phyloP scores from a whole-genome alignment of 352 stramenopile species.

The Hyaloperonospora arabidopsidis region DNA sequence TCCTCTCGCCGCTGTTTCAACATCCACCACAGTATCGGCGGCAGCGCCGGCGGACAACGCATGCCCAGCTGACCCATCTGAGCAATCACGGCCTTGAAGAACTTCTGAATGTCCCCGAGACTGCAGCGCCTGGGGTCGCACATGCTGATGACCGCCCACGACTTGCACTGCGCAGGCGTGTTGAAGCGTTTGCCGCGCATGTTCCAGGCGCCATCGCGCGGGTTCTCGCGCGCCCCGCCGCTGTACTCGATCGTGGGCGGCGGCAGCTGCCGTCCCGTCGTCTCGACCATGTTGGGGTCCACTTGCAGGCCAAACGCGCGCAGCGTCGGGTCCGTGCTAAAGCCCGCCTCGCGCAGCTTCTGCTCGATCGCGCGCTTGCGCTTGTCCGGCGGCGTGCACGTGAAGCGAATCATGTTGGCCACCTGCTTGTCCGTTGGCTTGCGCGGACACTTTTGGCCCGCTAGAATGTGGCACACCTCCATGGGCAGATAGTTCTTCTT shows the following conservation, averaged over 20 bases:
- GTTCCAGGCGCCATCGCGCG: conserved; percentile 61
- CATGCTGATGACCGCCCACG: conserved; percentile 47
- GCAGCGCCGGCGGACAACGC: conserved; percentile 23
- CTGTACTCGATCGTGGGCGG: conserved; percentile 48
- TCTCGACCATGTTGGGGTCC: conserved; percentile 44
- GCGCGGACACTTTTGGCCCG: conserved; percentile 62
- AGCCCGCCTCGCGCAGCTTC: conserved; percentile 51
- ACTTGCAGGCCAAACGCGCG: conserved; percentile 53
- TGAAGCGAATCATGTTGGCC: conserved; percentile 75
- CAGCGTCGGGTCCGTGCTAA: conserved; percentile 43
- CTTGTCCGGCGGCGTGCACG: conserved; percentile 43
- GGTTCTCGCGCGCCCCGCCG: conserved; percentile 33
- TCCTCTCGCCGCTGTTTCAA: conserved; percentile 29
- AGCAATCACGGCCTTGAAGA: conserved; percentile 49
- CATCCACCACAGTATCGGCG: conserved; percentile 47
- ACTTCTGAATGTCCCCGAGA: conserved; percentile 30
- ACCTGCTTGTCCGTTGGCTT: conserved; percentile 78
- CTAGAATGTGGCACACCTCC: conserved; percentile 69
- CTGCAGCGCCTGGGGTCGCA: conserved; percentile 36
- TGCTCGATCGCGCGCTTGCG: conserved; percentile 54
- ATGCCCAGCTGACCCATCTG: conserved; percentile 59
- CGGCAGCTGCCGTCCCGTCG: conserved; percentile 37
- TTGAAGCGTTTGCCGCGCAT: conserved; percentile 55
- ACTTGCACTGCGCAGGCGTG: conserved; percentile 31
- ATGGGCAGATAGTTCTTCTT: conserved; percentile 81